phyloP scores from a whole-genome alignment of 441 rosid species.

The Euphorbia corollata region DNA sequence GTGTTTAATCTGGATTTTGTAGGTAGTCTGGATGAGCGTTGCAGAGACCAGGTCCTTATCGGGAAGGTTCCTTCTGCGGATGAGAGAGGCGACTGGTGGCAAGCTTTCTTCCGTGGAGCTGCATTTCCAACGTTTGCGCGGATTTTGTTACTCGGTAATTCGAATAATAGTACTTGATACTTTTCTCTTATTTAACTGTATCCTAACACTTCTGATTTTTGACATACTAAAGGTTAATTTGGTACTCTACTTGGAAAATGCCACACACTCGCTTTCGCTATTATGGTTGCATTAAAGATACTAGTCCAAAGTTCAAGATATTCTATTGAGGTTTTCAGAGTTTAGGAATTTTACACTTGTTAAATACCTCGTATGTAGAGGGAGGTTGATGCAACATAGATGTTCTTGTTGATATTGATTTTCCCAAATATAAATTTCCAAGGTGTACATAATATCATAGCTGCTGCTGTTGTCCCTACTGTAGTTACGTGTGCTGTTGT shows the following conservation, averaged over 20 bases:
- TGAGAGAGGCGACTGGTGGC: conserved; percentile 49
- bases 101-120: conserved; percentile 58
- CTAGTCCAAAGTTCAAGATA: not conserved
- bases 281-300: not conserved
- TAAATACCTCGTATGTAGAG: not conserved
- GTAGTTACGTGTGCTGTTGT: not conserved
- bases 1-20: conserved; percentile 17
- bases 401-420: not conserved
- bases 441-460: not conserved
- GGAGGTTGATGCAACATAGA: not conserved
- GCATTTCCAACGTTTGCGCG: conserved; percentile 67
- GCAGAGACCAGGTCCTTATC: conserved; percentile 48
- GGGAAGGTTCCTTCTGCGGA: conserved; percentile 35
- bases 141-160: conserved; percentile 54
- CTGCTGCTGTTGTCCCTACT: not conserved
- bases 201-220: not conserved
- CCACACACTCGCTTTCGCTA: not conserved
- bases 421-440: not conserved
- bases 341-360: not conserved
- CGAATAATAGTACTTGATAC: not conserved
- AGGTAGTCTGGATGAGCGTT: conserved; percentile 50
- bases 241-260: not conserved
- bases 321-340: not conserved
- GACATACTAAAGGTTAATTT: not conserved
- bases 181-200: not conserved